These are phyloP conservation scores for Daldinia concentrica DNA, from an alignment of 495 filamentous ascomycete genomes.

Conservation along the genomic window DNA sequence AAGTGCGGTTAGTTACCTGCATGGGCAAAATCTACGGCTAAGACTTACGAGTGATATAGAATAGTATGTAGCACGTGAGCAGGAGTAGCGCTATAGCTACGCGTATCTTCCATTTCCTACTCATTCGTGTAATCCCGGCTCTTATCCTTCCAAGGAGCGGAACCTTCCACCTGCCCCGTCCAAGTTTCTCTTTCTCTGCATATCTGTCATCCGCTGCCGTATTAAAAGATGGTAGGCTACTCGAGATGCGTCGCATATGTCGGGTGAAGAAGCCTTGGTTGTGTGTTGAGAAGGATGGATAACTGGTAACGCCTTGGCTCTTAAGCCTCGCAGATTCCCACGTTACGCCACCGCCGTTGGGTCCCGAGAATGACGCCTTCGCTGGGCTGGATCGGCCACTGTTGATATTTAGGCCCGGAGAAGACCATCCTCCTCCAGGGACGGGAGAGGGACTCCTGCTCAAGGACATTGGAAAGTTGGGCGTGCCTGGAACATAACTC, in stretches of 20 bases:
- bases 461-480: slow-evolving; percentile 73
- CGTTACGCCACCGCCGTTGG: slow-evolving; percentile 68
- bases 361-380: slow-evolving; percentile 53
- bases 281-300: slow-evolving; percentile 85
- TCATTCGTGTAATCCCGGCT: slow-evolving; percentile 51
- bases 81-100: slow-evolving; percentile 66
- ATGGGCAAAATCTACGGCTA: not conserved
- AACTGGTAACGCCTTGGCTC: slow-evolving; percentile 69
- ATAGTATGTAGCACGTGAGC: slow-evolving; percentile 70
- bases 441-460: slow-evolving; percentile 86
- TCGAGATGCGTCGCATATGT: slow-evolving; percentile 78
- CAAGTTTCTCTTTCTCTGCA: slow-evolving; percentile 81
- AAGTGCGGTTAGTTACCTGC: slow-evolving; percentile 15
- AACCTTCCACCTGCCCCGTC: slow-evolving; percentile 56
- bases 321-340: slow-evolving; percentile 88
- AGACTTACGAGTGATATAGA: slow-evolving; percentile 73
- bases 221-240: slow-evolving; percentile 76
- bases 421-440: slow-evolving; percentile 85
- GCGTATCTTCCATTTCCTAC: slow-evolving; percentile 65
- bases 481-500: slow-evolving; percentile 50
- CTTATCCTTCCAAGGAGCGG: slow-evolving; percentile 53
- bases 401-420: slow-evolving; percentile 75
- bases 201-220: slow-evolving; percentile 54
- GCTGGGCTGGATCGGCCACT: slow-evolving; percentile 76
- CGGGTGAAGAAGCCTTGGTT: slow-evolving; percentile 81